Conservation (phyloP, 176 grass and related monocot genomes). For the Cenchrus americanus region DNA sequence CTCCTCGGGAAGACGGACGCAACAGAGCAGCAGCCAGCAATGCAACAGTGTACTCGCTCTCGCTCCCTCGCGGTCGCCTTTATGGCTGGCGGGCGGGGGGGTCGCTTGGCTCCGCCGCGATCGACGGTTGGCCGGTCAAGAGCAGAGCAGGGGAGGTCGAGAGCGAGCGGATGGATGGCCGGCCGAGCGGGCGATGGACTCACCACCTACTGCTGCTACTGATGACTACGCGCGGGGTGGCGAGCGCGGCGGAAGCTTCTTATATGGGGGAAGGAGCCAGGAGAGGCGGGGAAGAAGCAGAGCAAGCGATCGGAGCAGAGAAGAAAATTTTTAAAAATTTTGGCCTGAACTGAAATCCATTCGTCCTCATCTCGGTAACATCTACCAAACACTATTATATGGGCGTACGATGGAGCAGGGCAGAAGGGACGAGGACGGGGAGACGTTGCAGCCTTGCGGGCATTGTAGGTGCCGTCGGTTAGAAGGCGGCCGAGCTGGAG, state of each 20-base stretch:
- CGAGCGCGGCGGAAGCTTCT: not conserved
- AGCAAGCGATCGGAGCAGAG: not conserved
- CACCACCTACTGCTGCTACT: constrained; percentile 22
- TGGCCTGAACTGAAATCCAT: not conserved
- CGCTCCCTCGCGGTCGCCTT: not conserved
- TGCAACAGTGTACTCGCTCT: constrained; percentile 26
- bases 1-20: not conserved
- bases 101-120: not conserved
- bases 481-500: not conserved
- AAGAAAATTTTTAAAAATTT: too few relatives aligned
- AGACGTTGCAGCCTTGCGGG: not conserved
- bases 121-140: constrained; percentile 42
- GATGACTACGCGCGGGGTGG: not conserved
- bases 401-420: not conserved
- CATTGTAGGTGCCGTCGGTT: constrained; percentile 44
- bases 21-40: constrained; percentile 25
- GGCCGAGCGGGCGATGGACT: not conserved
- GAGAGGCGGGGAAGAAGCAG: constrained; percentile 28
- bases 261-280: constrained; percentile 19
- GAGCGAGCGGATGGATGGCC: not conserved
- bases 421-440: not conserved
- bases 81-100: constrained; percentile 32
- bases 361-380: not conserved
- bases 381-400: not conserved
- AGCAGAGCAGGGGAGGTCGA: not conserved